These are phyloP conservation scores for Phytophthora foliorum DNA, from an alignment of 352 stramenopile genomes.

Conservation along the genomic window DNA sequence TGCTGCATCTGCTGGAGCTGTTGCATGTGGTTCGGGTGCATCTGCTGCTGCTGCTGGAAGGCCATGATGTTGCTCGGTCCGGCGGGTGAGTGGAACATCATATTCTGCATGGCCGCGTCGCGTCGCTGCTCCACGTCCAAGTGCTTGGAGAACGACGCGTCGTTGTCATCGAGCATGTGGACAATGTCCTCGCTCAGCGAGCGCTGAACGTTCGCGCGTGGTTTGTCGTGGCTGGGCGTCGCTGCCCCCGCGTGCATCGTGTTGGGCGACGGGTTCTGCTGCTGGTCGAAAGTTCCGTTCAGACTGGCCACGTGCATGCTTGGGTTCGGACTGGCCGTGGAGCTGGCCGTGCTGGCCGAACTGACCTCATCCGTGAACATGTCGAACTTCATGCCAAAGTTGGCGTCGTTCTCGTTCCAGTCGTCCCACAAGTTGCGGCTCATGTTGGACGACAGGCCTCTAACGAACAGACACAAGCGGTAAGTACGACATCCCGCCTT, in stretches of 20 bases:
- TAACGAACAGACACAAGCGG: conserved; percentile 27
- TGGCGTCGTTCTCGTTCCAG: conserved; percentile 85
- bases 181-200: conserved; percentile 85
- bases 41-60: conserved; percentile 32
- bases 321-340: conserved; percentile 32
- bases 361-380: conserved; percentile 65
- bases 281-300: conserved; percentile 29
- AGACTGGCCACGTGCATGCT: conserved; percentile 30
- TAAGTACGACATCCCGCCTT: not conserved
- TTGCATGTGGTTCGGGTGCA: conserved; percentile 19
- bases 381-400: conserved; percentile 77
- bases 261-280: conserved; percentile 26
- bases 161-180: conserved; percentile 73
- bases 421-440: conserved; percentile 91
- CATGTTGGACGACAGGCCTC: conserved; percentile 81
- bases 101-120: conserved; percentile 31
- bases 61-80: conserved; percentile 24
- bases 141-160: conserved; percentile 46
- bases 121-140: conserved; percentile 31
- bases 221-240: conserved; percentile 30
- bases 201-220: conserved; percentile 53
- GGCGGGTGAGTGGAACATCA: conserved; percentile 22
- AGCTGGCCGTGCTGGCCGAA: conserved; percentile 39
- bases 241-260: conserved; percentile 7
- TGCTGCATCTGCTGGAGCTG: conserved; percentile 24